Base-by-base conservation (phyloP, 1,139 yeast species). In the Yamadazyma aaseri region DNA sequence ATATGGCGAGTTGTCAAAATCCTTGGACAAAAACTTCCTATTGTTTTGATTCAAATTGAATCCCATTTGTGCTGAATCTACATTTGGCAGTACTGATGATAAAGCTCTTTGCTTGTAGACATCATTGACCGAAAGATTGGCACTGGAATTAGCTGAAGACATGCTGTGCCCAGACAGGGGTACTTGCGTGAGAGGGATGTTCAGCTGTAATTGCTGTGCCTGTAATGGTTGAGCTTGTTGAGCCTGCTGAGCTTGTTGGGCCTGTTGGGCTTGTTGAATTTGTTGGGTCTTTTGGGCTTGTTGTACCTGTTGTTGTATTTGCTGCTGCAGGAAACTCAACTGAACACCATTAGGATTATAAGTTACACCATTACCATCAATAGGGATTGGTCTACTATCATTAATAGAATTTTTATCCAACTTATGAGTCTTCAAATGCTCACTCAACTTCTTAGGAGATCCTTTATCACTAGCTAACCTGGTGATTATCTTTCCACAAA, bases 341-440 rank as follows among this genome's bases (percentile, higher is more conserved):
- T 62, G 61, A 28, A 55, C 52, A 3, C 66, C 68, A 32, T 47
- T 46, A 13, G 53, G 50, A 30, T 58, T 51, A 42, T 58, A 64
- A 4, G 65, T 55, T 14, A 58, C 50, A n/a, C 71, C 71, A 35
- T 54, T 51, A 2, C 71, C 69, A 46, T 69, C 72, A 4, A 64
- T 53, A 2, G 70, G 67, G 9, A 60, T 51, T 7, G 64, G 46
- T 15, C 74, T 44, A 8, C 64, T 41, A 33, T 58, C 53, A 39
- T 67, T 67, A 31, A 66, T 56, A 32, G 66, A 57, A 8, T 59
- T 62, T 33, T 53, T 59, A 15, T 60, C 58, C 36, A 76, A 59
- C 49, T 73, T 74, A 49, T 76, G 82, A 3, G 80, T 74, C 42
- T 70, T 69, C 44, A 76, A 56, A 51, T 76, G 82, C 49, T 76